These are phyloP conservation scores for Rhodotorula taiwanensis DNA, from an alignment of 768 basidiomycete genomes.

Conservation along the genomic window DNA sequence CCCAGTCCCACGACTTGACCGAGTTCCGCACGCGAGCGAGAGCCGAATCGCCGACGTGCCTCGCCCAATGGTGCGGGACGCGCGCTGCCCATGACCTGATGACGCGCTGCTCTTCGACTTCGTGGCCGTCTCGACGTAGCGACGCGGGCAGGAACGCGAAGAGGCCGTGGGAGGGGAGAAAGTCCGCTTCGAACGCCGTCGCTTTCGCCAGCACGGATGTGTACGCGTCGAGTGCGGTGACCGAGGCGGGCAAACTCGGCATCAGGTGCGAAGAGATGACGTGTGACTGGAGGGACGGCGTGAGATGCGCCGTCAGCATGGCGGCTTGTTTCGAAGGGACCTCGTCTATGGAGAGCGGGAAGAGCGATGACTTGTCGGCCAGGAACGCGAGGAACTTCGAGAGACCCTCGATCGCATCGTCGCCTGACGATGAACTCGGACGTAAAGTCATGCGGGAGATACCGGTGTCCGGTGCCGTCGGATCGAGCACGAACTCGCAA, in stretches of 20 bases:
- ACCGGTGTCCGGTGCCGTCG: not conserved
- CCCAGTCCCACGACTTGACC: conserved; percentile 30
- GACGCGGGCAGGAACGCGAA: conserved; percentile 29
- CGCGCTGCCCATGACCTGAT: conserved; percentile 16
- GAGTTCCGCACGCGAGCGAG: conserved; percentile 19
- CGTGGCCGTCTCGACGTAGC: not conserved
- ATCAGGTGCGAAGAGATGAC: conserved; percentile 26
- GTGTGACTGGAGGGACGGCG: conserved; percentile 31
- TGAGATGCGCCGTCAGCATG: conserved; percentile 25
- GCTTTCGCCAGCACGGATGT: conserved; percentile 6
- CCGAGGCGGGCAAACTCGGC: conserved; percentile 19
- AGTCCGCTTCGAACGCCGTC: conserved; percentile 10
- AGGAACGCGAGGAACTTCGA: conserved; percentile 25
- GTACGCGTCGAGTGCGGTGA: conserved; percentile 7
- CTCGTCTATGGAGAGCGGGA: not conserved
- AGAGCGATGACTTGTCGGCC: conserved; percentile 15
- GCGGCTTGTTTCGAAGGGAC: conserved; percentile 11
- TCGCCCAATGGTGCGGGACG: conserved; percentile 24
- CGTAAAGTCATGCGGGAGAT: too few relatives aligned
- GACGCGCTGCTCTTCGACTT: conserved; percentile 26
- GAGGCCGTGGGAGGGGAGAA: conserved; percentile 7
- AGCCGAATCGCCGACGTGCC: conserved; percentile 12
- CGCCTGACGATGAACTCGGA: conserved; percentile 3
- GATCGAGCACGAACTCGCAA: not conserved
- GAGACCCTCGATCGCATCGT: conserved; percentile 1